Evolutionary conservation across 78 protist genomes (phyloP).

Genomic region (Isochrysis galbana): DNA sequence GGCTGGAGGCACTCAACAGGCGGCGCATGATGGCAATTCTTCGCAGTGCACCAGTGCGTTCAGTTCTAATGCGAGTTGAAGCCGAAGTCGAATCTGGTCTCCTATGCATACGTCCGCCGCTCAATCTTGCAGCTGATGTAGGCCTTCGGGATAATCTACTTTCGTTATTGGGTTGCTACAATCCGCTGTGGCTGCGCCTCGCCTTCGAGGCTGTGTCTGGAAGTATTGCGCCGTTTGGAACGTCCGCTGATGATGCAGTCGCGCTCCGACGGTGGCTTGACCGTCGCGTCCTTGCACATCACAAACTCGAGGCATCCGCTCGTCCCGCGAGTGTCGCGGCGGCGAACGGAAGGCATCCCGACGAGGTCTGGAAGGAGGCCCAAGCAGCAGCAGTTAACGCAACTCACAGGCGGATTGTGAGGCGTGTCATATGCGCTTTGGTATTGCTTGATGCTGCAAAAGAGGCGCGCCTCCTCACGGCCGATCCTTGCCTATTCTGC

Average conservation of each 20-base stretch:
- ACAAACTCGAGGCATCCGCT: neutral
- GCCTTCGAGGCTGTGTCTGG: neutral
- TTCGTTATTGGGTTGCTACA: neutral
- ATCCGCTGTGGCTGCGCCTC: slow-evolving; percentile 4
- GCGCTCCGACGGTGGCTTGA: neutral
- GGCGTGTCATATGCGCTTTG: neutral
- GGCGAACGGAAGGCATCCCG: neutral
- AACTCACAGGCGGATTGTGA: neutral
- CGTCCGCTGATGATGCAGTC: neutral
- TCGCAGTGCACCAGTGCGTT: neutral
- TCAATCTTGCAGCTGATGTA: neutral
- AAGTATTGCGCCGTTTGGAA: neutral
- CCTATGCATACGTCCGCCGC: neutral
- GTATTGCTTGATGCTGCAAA: neutral
- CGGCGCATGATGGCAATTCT: neutral
- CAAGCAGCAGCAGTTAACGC: neutral
- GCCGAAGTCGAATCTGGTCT: neutral
- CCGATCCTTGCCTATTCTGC: slow-evolving; percentile 20
- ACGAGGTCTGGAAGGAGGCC: neutral
- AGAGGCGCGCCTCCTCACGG: neutral
- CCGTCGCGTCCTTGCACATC: neutral
- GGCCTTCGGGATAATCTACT: neutral
- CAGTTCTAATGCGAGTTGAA: neutral
- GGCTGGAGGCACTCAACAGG: neutral
- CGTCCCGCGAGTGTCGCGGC: neutral